phyloP scores from a whole-genome alignment of 169 alveolate species.

The Cryptosporidium sp. region DNA sequence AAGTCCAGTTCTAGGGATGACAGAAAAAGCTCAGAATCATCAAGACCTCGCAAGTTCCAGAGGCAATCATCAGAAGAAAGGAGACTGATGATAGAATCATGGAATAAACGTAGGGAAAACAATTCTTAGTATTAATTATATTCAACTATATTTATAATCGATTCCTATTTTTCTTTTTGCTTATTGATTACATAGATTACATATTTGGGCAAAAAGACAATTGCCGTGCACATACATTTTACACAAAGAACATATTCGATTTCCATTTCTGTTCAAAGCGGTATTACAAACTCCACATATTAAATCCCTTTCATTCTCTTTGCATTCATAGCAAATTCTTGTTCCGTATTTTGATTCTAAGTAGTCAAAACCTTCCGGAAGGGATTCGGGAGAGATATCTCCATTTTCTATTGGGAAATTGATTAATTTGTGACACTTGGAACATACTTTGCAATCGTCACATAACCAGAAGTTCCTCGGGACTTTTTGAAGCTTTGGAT shows the following conservation, averaged over 20 bases:
- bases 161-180: background rate
- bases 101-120: constrained; percentile 89
- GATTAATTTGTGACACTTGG: constrained; percentile 23
- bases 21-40: constrained; percentile 63
- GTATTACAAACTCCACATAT: constrained; percentile 40
- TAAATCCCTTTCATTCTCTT: background rate
- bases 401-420: constrained; percentile 23
- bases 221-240: constrained; percentile 33
- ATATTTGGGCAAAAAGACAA: constrained; percentile 39
- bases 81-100: constrained; percentile 91
- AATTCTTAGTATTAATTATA: background rate
- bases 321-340: constrained; percentile 50
- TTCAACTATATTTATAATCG: background rate
- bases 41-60: constrained; percentile 78
- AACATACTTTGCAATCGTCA: constrained; percentile 47
- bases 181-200: constrained; percentile 35
- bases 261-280: background rate
- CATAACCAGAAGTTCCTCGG: constrained; percentile 40
- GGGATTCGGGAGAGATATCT: constrained; percentile 11
- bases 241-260: constrained; percentile 47
- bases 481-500: constrained; percentile 37
- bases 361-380: constrained; percentile 26
- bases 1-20: constrained; percentile 66
- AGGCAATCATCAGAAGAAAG: constrained; percentile 91
- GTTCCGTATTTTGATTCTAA: constrained; percentile 24